A percentile compares a stretch with the other conserved stretches of the same genome.
Conservation (phyloP, 2,329 filamentous ascomycete species). For the Xylaria digitata region DNA sequence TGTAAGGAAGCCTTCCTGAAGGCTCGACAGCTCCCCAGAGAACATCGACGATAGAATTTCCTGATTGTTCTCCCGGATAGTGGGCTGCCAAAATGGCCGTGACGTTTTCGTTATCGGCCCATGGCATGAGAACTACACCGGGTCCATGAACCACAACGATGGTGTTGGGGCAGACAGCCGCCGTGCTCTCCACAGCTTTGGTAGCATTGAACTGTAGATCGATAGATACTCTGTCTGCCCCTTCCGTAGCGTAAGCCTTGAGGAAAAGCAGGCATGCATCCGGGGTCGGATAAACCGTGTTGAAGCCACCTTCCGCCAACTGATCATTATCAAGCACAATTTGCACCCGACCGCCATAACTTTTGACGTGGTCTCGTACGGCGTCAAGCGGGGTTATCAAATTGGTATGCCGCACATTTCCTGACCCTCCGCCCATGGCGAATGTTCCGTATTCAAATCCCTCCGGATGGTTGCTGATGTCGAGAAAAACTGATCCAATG, state of each 20-base stretch:
- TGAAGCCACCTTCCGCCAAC: constrained; percentile 42
- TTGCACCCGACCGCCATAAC: constrained; percentile 58
- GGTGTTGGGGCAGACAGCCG: constrained; percentile 61
- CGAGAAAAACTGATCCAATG: background rate
- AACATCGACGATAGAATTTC: constrained; percentile 69
- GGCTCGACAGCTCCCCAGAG: constrained; percentile 72
- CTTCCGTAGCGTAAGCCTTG: constrained; percentile 75
- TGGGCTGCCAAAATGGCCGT: constrained; percentile 71
- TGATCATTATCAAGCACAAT: constrained; percentile 58
- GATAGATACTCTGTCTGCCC: constrained; percentile 65
- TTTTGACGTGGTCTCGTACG: constrained; percentile 61
- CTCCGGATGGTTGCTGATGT: constrained; percentile 62
- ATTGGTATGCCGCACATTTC: constrained; percentile 64
- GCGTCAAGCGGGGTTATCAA: constrained; percentile 66
- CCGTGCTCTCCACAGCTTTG: constrained; percentile 65
- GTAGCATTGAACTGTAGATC: constrained; percentile 71
- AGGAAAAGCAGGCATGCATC: constrained; percentile 75
- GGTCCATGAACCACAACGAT: constrained; percentile 70
- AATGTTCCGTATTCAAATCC: constrained; percentile 71
- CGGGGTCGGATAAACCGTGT: constrained; percentile 52
- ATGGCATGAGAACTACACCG: constrained; percentile 67
- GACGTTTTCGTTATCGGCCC: constrained; percentile 68
- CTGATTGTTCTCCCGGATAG: constrained; percentile 70
- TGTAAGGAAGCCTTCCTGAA: constrained; percentile 72
- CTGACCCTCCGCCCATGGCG: constrained; percentile 70